phyloP scores from a whole-genome alignment of 305 asterid species.

The Solanum hybrid region DNA sequence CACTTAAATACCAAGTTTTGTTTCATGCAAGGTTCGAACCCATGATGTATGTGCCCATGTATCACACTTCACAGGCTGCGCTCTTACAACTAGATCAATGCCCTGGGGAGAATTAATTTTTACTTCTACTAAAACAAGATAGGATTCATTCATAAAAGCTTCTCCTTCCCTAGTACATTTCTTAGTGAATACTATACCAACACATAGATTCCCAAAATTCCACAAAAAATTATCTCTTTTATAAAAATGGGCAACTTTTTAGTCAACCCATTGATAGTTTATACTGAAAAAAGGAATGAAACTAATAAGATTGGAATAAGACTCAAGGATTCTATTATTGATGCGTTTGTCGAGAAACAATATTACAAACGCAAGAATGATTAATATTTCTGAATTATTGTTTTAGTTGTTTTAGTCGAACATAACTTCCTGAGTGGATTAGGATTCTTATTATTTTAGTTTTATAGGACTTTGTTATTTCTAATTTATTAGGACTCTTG shows the following conservation, averaged over 20 bases:
- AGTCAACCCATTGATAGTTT: neutral
- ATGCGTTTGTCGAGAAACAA: too few species aligned
- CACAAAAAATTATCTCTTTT: neutral
- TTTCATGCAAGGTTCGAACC: neutral
- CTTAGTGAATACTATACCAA: neutral
- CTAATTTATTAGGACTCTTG: too few species aligned
- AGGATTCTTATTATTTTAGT: too few species aligned
- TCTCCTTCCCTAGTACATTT: neutral
- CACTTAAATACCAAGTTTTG: neutral
- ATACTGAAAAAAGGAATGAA: neutral
- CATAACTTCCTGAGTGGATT: too few species aligned
- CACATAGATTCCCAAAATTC: neutral
- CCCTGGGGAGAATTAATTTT: neutral
- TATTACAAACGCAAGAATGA: too few species aligned
- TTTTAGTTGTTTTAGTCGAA: too few species aligned
- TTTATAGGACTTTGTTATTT: too few species aligned
- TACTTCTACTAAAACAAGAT: neutral
- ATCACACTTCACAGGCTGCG: neutral
- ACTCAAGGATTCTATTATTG: neutral
- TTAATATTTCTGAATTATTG: too few species aligned
- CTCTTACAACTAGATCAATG: neutral
- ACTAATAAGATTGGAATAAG: neutral
- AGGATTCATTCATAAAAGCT: neutral
- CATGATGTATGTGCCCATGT: neutral
- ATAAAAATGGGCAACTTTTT: neutral